A percentile compares a stretch with the other conserved stretches of the same genome.
Conservation (phyloP, 208 protist species). For the Crithidia expoeki region DNA sequence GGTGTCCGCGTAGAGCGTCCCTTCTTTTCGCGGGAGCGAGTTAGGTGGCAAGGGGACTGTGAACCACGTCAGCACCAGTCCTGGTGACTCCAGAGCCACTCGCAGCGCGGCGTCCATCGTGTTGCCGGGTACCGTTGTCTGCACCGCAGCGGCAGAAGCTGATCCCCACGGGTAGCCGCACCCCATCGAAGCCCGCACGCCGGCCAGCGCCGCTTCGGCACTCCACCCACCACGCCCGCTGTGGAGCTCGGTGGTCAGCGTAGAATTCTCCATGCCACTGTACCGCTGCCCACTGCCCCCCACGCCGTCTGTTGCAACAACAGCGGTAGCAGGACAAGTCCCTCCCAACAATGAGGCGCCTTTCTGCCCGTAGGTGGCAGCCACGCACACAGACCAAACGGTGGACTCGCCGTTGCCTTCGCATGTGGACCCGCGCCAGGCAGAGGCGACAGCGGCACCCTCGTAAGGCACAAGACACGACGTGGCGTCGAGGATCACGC, state of each 20-base stretch:
- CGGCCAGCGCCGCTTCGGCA: conserved; percentile 11
- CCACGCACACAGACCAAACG: conserved; percentile 33
- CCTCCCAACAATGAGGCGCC: background rate
- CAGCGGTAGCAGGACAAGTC: background rate
- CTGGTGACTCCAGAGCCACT: conserved; percentile 28
- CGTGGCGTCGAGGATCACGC: conserved; percentile 24
- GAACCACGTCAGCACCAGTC: conserved; percentile 62
- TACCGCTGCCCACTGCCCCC: background rate
- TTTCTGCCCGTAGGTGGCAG: conserved; percentile 19
- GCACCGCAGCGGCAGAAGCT: conserved; percentile 4
- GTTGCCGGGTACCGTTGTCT: conserved; percentile 9
- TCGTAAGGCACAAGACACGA: conserved; percentile 31
- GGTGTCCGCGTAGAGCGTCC: conserved; percentile 20
- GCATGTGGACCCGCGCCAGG: background rate
- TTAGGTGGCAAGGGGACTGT: conserved; percentile 28
- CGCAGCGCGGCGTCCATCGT: conserved; percentile 28
- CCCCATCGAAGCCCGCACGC: conserved; percentile 24
- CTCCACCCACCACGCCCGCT: background rate
- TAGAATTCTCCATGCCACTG: background rate
- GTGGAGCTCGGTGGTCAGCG: background rate
- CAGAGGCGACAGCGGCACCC: conserved; percentile 11
- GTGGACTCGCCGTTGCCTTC: background rate
- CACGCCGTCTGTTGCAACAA: background rate
- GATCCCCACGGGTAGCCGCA: conserved; percentile 49
- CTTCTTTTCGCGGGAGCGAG: conserved; percentile 20